Base-by-base conservation (phyloP, 805 yeast genomes). In the Candida krabiensis region DNA sequence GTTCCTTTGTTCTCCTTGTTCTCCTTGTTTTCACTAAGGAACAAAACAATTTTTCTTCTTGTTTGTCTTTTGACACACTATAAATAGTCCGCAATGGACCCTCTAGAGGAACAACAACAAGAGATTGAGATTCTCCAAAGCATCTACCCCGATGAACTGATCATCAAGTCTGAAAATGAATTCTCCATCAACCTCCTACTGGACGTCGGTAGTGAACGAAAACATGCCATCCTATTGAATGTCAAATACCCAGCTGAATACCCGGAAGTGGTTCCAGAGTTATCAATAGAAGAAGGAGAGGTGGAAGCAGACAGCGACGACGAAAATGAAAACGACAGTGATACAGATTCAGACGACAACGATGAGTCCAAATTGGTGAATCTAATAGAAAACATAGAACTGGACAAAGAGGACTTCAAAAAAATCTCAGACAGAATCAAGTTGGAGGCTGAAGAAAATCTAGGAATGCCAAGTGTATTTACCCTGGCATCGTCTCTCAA, bases 401-500 rank as follows among this genome's bases (percentile, higher is more conserved):
- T 86, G 44, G 75, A 70, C 2, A 56, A 58, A 21, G 64, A 61
- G 0, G 89, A 82, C 50, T 55, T 72, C 47, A 55, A 55, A 11
- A 46, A 47, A 11, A 65, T 77, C 44, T 60, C 60, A 38, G 62
- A 50, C 38, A 67, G 64, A 55, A 61, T 75, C 47, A 64, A 59
- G 37, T 76, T 70, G 33, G 85, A 79, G 47, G 93, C 93, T 2
- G 82, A 80, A 42, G 79, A 84, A 55, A 83, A 86, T 53, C 43
- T 90, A 1, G 99, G 99, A 1, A 83, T 91, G 74, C 96, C 96
- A n/a, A 81, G 89, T 48, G 74, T 91, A 5, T 93, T 90, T 63
- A 78, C 96, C 1, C 60, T 91, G 30, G 75, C 86, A 0, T 79
- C 95, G 1, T 69, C 79, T 7, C 70, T 89, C 37, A 91, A 91